Base-by-base conservation (phyloP, 805 yeast species). In the Zygosaccharomyces lentus region DNA sequence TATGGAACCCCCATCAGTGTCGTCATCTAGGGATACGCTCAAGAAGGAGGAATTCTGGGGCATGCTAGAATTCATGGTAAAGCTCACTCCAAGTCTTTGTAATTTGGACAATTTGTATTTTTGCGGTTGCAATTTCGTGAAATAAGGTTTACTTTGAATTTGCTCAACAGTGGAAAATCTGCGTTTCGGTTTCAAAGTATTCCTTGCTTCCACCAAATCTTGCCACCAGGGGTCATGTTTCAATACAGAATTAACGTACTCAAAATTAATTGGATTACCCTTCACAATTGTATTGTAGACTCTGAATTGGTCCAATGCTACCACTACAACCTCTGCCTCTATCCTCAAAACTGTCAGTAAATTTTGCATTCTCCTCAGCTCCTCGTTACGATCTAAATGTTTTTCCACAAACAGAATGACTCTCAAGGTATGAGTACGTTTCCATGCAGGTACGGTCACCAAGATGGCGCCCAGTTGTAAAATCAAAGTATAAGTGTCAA, bases 371-470 rank as follows among this genome's bases (percentile, higher is more conserved):
- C 97, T 67, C 10, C 66, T 65, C 15, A 65, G 65, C 59, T 93
- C 99, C 40, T 84, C 88, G 1, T 67, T 74, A 23, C 87, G 77
- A 53, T 90, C 97, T 0, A 69, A 69, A 37, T 70, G 72, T 46
- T 74, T 73, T 66, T 93, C 99, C 25, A 93, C 97, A 72, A 93
- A 91, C 0, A 86, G 95, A 42, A 93, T 81, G 9, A 93, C 88
- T 48, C 99, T 72, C 31, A 93, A 62, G 5, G 65, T 68, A 59
- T 88, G 93, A 0, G 84, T 81, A 39, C 73, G 73, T 52, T 86
- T 81, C 99, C 99, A 93, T 36, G 83, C 85, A 1, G 95, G 95
- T 3, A 93, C 99, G 0, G 99, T 90, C 9, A 86, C 80, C 47
- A 93, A 69, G 54, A 93, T 91, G 1, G 96, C 95, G 2, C 98